Percentiles rank a stretch among this genome's conserved stretches.
Evolutionary conservation across 805 yeast genomes (phyloP).

Genomic region (Candida boleticola): DNA sequence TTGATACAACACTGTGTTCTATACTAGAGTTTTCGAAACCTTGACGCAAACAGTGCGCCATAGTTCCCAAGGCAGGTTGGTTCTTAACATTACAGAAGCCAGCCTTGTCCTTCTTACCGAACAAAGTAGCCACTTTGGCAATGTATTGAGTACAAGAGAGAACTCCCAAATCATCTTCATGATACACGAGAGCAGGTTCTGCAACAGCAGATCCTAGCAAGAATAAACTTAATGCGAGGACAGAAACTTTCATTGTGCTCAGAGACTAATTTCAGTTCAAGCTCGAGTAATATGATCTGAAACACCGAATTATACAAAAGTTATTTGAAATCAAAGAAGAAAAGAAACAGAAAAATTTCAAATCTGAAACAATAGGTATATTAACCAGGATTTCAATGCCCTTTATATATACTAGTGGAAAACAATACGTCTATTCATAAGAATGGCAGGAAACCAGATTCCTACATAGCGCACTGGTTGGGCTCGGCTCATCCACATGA

Average conservation of each 20-base stretch:
- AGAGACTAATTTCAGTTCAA: no score
- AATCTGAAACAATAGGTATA: no score
- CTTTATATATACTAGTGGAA: no score
- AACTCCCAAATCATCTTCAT: conserved; percentile 23
- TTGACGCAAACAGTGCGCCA: conserved; percentile 34
- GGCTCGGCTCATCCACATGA: neutral
- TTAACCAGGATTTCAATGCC: no score
- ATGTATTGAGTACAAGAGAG: conserved; percentile 23
- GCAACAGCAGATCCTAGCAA: neutral
- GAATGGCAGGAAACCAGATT: no score
- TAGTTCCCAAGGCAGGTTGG: conserved; percentile 39
- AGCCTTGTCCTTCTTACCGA: conserved; percentile 20
- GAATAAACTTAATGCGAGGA: neutral
- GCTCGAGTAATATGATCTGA: no score
- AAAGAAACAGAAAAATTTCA: no score
- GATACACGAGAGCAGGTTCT: conserved; percentile 14
- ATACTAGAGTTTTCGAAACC: conserved; percentile 7
- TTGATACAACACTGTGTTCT: conserved; percentile 16
- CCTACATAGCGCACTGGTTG: no score
- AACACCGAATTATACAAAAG: no score
- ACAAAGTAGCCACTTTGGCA: conserved; percentile 24
- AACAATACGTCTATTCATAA: no score
- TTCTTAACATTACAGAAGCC: conserved; percentile 33
- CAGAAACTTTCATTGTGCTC: neutral
- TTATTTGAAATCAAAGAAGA: no score